phyloP scores from a whole-genome alignment of 306 rosid genomes.

The Alnus glutinosa region DNA sequence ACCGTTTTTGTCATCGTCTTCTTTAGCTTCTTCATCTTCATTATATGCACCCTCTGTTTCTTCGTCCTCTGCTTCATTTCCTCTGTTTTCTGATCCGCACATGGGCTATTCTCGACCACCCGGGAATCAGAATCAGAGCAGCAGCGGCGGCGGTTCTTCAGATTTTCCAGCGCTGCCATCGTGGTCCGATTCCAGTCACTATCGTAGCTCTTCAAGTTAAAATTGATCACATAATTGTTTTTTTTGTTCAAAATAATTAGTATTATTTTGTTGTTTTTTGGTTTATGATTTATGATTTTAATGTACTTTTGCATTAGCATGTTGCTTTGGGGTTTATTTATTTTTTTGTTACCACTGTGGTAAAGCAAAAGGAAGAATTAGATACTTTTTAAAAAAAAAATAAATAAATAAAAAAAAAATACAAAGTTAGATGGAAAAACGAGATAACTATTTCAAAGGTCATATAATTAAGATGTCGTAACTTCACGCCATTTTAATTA shows the following conservation, averaged over 20 bases:
- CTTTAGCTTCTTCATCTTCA: slow-evolving; percentile 31
- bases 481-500: no score
- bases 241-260: not conserved
- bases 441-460: no score
- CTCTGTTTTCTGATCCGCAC: slow-evolving; percentile 60
- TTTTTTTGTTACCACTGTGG: not conserved
- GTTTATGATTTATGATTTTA: not conserved
- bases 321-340: not conserved
- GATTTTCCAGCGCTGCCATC: slow-evolving; percentile 42
- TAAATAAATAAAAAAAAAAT: not conserved
- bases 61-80: slow-evolving; percentile 58
- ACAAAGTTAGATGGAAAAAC: not conserved
- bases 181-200: slow-evolving; percentile 60
- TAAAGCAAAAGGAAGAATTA: not conserved
- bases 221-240: slow-evolving; percentile 9
- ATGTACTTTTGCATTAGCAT: slow-evolving; percentile 4
- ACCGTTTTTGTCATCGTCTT: slow-evolving; percentile 28
- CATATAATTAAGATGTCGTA: no score
- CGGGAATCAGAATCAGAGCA: slow-evolving; percentile 25
- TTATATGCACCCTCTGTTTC: slow-evolving; percentile 44
- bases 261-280: slow-evolving; percentile 3
- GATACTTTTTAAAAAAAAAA: not conserved
- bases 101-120: slow-evolving; percentile 41
- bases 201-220: slow-evolving; percentile 63
- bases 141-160: not conserved